Evolutionary conservation across 1,284 basidiomycete species (phyloP).

Genomic region (Fomitopsis schrenkii): DNA sequence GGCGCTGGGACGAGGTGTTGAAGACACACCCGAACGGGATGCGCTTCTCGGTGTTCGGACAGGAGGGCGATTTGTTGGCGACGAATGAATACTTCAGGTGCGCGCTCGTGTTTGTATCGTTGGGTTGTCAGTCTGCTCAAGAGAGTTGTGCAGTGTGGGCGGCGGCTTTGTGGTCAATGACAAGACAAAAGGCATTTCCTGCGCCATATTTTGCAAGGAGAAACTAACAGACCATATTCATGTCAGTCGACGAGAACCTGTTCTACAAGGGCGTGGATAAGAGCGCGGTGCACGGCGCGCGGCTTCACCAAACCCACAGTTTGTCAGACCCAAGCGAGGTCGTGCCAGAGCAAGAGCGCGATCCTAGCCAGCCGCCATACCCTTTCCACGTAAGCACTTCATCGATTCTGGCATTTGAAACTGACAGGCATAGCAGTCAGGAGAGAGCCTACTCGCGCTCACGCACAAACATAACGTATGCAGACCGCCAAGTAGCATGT

Average conservation of each 20-base stretch:
- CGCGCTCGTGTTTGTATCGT: conserved; percentile 4
- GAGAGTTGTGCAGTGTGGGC: conserved; percentile 56
- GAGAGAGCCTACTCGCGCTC: conserved; percentile 71
- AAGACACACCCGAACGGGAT: conserved; percentile 89
- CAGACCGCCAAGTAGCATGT: conserved; percentile 9
- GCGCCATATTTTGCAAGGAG: background rate
- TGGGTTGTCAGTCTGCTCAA: background rate
- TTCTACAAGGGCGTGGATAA: conserved; percentile 97
- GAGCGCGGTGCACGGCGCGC: conserved; percentile 69
- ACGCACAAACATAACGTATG: conserved; percentile 82
- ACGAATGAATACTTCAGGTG: conserved; percentile 92
- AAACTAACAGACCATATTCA: background rate
- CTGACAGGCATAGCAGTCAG: conserved; percentile 41
- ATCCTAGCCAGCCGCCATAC: conserved; percentile 63
- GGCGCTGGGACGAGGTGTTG: conserved; percentile 83
- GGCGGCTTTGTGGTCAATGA: conserved; percentile 92
- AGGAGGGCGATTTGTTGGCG: conserved; percentile 81
- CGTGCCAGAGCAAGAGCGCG: conserved; percentile 21
- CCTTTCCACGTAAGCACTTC: conserved; percentile 51
- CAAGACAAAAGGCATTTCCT: conserved; percentile 66
- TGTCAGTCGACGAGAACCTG: conserved; percentile 83
- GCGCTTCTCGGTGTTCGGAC: conserved; percentile 84
- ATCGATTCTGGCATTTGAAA: background rate
- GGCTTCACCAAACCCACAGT: conserved; percentile 69
- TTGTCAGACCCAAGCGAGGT: conserved; percentile 32